A percentile compares a stretch with the other conserved stretches of the same genome.
Evolutionary conservation across 2,329 filamentous ascomycete species (phyloP).

Genomic region (Xylariaceae sp.): DNA sequence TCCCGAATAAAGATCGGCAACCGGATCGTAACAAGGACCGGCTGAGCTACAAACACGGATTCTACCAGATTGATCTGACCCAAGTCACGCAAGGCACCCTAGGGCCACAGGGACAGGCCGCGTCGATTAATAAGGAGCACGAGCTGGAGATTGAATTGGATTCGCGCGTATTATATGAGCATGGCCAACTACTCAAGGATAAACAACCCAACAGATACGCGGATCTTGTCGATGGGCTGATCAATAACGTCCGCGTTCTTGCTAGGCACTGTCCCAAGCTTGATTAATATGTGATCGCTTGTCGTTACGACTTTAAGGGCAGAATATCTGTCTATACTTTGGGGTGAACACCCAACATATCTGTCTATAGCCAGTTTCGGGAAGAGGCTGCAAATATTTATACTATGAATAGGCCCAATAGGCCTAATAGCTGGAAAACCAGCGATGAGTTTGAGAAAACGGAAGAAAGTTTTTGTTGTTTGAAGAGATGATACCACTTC

Average conservation of each 20-base stretch:
- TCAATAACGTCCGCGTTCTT: conserved; percentile 74
- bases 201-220: conserved; percentile 66
- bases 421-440: too few species aligned
- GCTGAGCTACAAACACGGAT: conserved; percentile 86
- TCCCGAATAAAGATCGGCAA: conserved; percentile 47
- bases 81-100: conserved; percentile 71
- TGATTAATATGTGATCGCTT: conserved; percentile 15
- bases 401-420: background rate
- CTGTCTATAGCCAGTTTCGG: background rate
- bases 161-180: conserved; percentile 67
- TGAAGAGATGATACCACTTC: conserved; percentile 12
- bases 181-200: conserved; percentile 63
- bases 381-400: background rate
- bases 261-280: conserved; percentile 45
- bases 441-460: background rate
- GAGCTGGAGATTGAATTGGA: conserved; percentile 82
- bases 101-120: conserved; percentile 48
- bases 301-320: background rate
- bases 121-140: conserved; percentile 67
- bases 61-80: conserved; percentile 90
- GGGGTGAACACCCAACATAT: too few species aligned
- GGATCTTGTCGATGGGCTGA: conserved; percentile 73
- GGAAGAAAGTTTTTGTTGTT: background rate
- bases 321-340: background rate
- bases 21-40: conserved; percentile 84